These are phyloP conservation scores for Wickerhamomyces mucosus DNA, from an alignment of 805 yeast species.

Conservation along the genomic window DNA sequence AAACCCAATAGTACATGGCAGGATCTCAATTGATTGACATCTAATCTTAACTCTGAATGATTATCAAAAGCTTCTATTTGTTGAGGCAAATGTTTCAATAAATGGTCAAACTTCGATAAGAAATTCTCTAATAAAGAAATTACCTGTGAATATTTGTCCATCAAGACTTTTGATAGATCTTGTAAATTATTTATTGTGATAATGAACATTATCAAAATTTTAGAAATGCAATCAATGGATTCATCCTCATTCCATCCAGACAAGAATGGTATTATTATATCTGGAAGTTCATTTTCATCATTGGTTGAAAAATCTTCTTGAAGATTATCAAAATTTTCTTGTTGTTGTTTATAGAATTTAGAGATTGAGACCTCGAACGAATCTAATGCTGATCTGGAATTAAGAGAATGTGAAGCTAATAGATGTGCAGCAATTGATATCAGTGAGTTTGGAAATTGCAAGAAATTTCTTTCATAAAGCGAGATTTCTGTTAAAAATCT, in stretches of 20 bases:
- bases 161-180: slow-evolving; percentile 15
- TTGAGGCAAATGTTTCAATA: background rate
- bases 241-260: slow-evolving; percentile 14
- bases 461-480: slow-evolving; percentile 38
- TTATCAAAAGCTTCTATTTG: background rate
- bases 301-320: slow-evolving; percentile 19
- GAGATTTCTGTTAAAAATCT: slow-evolving; percentile 47
- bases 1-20: background rate
- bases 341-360: slow-evolving; percentile 3
- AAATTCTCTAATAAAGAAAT: background rate
- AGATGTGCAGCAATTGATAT: slow-evolving; percentile 41
- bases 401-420: slow-evolving; percentile 41
- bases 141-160: slow-evolving; percentile 11
- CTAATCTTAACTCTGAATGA: background rate
- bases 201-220: slow-evolving; percentile 10
- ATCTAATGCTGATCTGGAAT: slow-evolving; percentile 16
- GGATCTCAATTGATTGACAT: background rate
- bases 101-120: background rate
- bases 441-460: slow-evolving; percentile 35
- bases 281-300: slow-evolving; percentile 16
- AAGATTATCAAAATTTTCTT: background rate
- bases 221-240: slow-evolving; percentile 9
- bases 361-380: slow-evolving; percentile 13
- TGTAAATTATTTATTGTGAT: slow-evolving; percentile 6
- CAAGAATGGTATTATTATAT: slow-evolving; percentile 16